Evolutionary conservation across 768 basidiomycete genomes (phyloP), one percentile per base, ranked within the genome.

Genomic region (button mushroom (Agaricus bisporus)): DNA sequence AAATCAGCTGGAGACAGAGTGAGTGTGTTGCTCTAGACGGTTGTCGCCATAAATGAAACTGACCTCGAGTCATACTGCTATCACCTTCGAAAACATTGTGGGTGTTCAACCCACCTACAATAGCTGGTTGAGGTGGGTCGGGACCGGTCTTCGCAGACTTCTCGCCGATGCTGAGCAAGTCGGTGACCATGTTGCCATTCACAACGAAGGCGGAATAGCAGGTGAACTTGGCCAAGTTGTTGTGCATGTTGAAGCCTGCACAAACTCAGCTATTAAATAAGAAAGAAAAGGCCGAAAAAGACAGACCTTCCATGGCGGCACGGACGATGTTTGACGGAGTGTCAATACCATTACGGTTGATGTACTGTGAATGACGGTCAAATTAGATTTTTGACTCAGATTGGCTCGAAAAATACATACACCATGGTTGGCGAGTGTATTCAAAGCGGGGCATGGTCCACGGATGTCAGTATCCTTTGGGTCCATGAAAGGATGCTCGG

Each of bases 381-480:
- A 12, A 22, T 32, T 17, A 9, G 1, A 41, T 7, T 14, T 17
- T 8, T 9, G n/a, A 12, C 8, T 9, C 7, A 41, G 17, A 10
- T 41, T 22, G 17, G 5, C 11, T 11, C 45, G 47, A 32, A 32
- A 32, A 32, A 32, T 1, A 32, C 51, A 22, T 44, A 61, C 60
- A 22, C 60, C 60, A 48, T 61, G 60, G 32, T 46, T 50, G 11
- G 60, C 60, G 10, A 61, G 48, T 3, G 60, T 61, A 36, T 61
- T 61, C 43, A 61, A 41, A 17, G 51, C 60, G 22, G 60, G 60
- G 17, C 60, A 61, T 35, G 60, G 60, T 10, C 60, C 60, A 22
- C 60, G 46, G 12, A 56, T 54, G 39, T 58, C 61, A 0, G 20
- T 44, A 3, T 20, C 41, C 4, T 47, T 22, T 3, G 49, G 42